Evolutionary conservation across 371 early-diverging fungal genomes (phyloP), one percentile per base, ranked within the genome.

Genomic region (Mycotypha africana): DNA sequence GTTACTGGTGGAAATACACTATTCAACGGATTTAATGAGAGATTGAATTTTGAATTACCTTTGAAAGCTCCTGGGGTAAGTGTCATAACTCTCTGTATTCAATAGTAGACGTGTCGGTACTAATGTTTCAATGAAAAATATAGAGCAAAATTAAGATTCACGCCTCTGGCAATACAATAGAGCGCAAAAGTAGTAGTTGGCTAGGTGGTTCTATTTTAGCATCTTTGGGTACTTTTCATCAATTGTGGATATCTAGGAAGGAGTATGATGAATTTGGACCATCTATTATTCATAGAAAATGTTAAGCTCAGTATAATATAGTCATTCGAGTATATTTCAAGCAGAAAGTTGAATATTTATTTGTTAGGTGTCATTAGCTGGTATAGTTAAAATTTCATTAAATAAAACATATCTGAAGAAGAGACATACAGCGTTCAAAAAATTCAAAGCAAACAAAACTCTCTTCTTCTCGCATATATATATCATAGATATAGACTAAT

Each of bases 161-260:
- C 53, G 86, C 90, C 1, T 75, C 92, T 3, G 84, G 80, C 38
- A 82, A 79, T 30, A 66, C 81, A 25, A 73, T 77, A 10, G 98
- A 98, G 63, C 84, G 95, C 39, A 85, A 82, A 57, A 92, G 86
- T 54, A 85, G 91, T 30, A 78, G 90, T 31, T 98, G 98, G 98
- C 79, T 95, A 22, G 98, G 98, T 45, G 97, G 98, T 3, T 97
- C 97, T 1, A 92, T 98, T 42, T 70, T 98, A 42, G 86, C 94
- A 2, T 95, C 95, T 3, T 60, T 98, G 51, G 94, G 93, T 43
- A 91, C 93, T 0, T 98, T 98, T 79, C 95, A 96, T 59, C 95
- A 94, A 68, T 78, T 97, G 47, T 98, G 98, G 98, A 84, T 98
- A 9, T 90, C 93, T 11, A 85, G 42, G 25, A 48, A 45, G 35